phyloP scores from a whole-genome alignment of 2,329 filamentous ascomycete genomes.

The Myriosclerotinia curreyana region DNA sequence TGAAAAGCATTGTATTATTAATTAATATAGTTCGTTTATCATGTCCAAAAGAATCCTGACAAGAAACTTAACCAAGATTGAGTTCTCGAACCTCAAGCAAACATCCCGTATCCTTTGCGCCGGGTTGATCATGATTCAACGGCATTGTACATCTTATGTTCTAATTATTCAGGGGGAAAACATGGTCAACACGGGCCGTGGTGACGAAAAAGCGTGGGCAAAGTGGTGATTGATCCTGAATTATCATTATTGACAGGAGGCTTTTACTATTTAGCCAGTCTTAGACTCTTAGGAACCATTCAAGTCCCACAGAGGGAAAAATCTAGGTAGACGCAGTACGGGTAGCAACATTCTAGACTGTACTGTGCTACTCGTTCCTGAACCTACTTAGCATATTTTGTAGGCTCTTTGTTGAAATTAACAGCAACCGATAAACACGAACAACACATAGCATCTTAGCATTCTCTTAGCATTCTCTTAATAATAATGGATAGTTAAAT shows the following conservation, averaged over 20 bases:
- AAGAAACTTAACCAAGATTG: slow-evolving; percentile 10
- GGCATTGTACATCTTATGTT: slow-evolving; percentile 10
- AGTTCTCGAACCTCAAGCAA: slow-evolving; percentile 17
- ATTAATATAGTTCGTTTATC: slow-evolving; percentile 6
- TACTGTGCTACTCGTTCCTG: neutral
- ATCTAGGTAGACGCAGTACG: slow-evolving; percentile 11
- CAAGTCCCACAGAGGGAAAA: slow-evolving; percentile 13
- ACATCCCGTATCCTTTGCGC: slow-evolving; percentile 21
- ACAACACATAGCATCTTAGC: slow-evolving; percentile 8
- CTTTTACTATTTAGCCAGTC: too few relatives aligned
- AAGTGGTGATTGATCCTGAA: neutral
- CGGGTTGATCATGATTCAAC: slow-evolving; percentile 20
- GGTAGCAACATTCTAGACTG: slow-evolving; percentile 21
- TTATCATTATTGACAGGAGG: slow-evolving; percentile 1
- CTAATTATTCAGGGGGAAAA: slow-evolving; percentile 1
- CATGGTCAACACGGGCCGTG: slow-evolving; percentile 21
- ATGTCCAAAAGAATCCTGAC: neutral
- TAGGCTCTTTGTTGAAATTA: neutral
- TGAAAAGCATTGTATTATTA: neutral
- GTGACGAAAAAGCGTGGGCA: slow-evolving; percentile 8
- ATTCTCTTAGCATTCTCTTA: neutral
- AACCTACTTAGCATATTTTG: neutral
- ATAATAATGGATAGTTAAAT: neutral
- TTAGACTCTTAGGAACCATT: neutral
- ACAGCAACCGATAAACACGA: neutral